These are phyloP conservation scores for Lolium rigidum DNA, from an alignment of 176 grass and related monocot genomes.

Conservation along the genomic window DNA sequence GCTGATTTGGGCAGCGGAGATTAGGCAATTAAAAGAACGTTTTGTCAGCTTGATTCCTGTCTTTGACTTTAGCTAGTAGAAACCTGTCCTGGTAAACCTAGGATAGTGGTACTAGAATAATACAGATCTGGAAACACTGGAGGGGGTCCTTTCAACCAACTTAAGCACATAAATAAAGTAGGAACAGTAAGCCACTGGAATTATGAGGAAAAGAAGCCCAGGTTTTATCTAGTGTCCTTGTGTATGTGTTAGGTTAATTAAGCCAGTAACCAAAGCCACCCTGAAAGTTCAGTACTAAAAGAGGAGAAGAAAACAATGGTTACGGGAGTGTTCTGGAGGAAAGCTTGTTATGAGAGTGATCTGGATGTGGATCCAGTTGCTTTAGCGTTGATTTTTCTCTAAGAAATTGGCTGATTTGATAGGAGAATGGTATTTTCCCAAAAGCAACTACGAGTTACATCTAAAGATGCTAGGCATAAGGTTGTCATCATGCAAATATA, in stretches of 20 bases:
- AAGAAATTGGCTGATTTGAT: constrained; percentile 18
- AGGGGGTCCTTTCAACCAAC: constrained; percentile 32
- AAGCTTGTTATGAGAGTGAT: constrained; percentile 24
- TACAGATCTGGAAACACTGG: constrained; percentile 28
- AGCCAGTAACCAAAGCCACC: background rate
- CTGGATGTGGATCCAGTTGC: constrained; percentile 4
- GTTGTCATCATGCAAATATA: constrained; percentile 33
- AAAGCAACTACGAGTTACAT: constrained; percentile 33
- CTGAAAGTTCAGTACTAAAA: constrained; percentile 24
- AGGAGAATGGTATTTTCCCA: constrained; percentile 26
- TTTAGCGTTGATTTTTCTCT: background rate
- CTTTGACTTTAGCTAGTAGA: constrained; percentile 14
- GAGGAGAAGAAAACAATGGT: constrained; percentile 9
- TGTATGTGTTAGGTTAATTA: constrained; percentile 21
- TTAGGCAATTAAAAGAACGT: constrained; percentile 31
- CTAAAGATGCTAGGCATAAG: constrained; percentile 45
- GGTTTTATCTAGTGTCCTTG: constrained; percentile 23
- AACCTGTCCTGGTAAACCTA: constrained; percentile 48
- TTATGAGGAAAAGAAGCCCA: constrained; percentile 26
- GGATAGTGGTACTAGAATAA: constrained; percentile 37
- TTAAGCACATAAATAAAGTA: constrained; percentile 40
- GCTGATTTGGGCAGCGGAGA: background rate
- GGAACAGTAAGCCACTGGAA: background rate
- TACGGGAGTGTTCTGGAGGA: constrained; percentile 31
- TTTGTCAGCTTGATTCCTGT: constrained; percentile 27